Evolutionary conservation across 1,139 yeast species (phyloP).

Genomic region (Sugiyamaella castrensis): DNA sequence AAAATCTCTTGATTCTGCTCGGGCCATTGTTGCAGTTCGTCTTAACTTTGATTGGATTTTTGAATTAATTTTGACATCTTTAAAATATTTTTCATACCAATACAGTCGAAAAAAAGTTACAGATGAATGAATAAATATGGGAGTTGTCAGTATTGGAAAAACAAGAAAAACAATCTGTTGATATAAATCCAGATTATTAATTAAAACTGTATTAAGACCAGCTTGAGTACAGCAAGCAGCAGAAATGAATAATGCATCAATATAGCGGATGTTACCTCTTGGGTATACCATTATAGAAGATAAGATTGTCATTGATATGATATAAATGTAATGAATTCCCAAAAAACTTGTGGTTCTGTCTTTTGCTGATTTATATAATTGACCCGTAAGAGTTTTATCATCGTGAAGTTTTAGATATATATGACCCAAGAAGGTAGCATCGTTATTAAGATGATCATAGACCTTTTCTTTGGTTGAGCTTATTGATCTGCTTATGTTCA

Average conservation of each 20-base stretch:
- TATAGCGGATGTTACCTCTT: conserved; percentile 52
- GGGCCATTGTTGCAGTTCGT: conserved; percentile 68
- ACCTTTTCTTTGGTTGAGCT: neutral
- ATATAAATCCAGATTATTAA: conserved; percentile 59
- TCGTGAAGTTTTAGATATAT: conserved; percentile 2
- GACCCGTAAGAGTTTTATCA: conserved; percentile 2
- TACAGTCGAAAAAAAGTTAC: conserved; percentile 77
- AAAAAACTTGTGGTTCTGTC: conserved; percentile 46
- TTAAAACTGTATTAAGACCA: conserved; percentile 77
- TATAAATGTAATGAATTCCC: conserved; percentile 62
- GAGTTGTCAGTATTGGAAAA: conserved; percentile 67
- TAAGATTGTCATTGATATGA: conserved; percentile 41
- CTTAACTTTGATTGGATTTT: conserved; percentile 76
- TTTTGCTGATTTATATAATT: neutral
- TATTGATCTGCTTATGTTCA: too few species aligned
- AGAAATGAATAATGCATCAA: conserved; percentile 75
- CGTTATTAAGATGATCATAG: conserved; percentile 5
- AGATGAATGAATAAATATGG: conserved; percentile 82
- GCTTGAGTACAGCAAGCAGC: conserved; percentile 85
- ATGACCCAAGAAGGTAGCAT: conserved; percentile 6
- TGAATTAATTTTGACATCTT: conserved; percentile 71
- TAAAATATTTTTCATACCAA: conserved; percentile 87
- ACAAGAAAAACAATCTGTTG: conserved; percentile 58
- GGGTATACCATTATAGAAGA: conserved; percentile 78
- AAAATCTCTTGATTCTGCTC: conserved; percentile 38